Conservation (phyloP, 2,329 filamentous ascomycete species). For the Trichophyton benhamiae region DNA sequence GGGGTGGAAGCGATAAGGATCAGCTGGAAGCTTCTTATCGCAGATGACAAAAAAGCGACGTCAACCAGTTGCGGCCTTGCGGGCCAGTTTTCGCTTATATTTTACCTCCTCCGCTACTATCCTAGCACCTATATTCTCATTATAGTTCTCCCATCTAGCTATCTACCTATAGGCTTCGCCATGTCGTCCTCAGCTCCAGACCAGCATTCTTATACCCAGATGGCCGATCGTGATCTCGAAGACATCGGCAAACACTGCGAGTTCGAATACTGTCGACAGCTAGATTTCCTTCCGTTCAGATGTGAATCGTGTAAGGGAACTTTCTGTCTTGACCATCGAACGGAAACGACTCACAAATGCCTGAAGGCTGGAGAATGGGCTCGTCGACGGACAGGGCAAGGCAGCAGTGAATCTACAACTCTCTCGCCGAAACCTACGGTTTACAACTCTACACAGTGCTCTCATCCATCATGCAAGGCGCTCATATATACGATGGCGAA, state of each 20-base stretch:
- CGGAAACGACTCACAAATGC: constrained; percentile 67
- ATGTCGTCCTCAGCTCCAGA: constrained; percentile 7
- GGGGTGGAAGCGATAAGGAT: neutral
- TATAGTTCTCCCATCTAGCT: no score
- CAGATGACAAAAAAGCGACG: neutral
- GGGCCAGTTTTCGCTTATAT: neutral
- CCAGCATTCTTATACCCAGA: constrained; percentile 24
- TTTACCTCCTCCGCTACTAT: neutral
- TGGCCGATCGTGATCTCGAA: constrained; percentile 58
- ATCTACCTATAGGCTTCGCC: neutral
- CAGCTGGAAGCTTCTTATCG: constrained; percentile 4
- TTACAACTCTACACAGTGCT: constrained; percentile 42
- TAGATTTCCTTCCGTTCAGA: constrained; percentile 89
- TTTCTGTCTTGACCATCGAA: constrained; percentile 89
- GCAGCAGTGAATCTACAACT: constrained; percentile 17
- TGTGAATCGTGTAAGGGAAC: constrained; percentile 78
- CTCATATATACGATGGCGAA: constrained; percentile 41
- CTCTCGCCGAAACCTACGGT: constrained; percentile 40
- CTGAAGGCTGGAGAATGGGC: constrained; percentile 49
- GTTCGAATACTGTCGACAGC: constrained; percentile 78
- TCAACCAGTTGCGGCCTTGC: neutral
- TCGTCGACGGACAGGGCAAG: constrained; percentile 31
- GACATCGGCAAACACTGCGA: constrained; percentile 86
- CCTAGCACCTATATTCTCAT: neutral
- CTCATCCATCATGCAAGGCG: constrained; percentile 39